phyloP scores from a whole-genome alignment of 768 basidiomycete species.

The Leccinum broughii region DNA sequence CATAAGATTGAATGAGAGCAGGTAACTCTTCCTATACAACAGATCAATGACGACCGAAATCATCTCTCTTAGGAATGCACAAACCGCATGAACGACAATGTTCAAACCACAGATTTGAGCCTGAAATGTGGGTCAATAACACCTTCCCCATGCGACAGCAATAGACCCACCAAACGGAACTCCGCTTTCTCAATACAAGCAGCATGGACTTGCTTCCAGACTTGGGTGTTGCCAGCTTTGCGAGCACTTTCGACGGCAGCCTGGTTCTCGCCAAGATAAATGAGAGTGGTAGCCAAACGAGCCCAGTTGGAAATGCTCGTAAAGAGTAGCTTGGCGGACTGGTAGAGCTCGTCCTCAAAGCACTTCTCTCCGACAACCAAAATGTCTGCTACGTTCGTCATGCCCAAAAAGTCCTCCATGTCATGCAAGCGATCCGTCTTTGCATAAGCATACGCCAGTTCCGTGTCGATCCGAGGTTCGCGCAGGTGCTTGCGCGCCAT shows the following conservation, averaged over 20 bases:
- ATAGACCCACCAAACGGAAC: conserved; percentile 73
- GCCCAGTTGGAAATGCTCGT: conserved; percentile 99
- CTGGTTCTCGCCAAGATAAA: conserved; percentile 98
- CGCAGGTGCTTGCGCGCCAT: conserved; percentile 98
- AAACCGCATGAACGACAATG: conserved; percentile 86
- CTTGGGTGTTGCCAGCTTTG: conserved; percentile 98
- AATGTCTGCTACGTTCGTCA: conserved; percentile 98
- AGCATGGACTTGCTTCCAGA: conserved; percentile 99
- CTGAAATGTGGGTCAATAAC: conserved; percentile 34
- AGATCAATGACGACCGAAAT: conserved; percentile 7
- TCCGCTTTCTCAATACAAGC: conserved; percentile 98
- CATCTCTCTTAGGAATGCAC: conserved; percentile 19
- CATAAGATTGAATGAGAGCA: conserved; percentile 78
- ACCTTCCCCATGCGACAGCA: neutral
- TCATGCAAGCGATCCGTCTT: conserved; percentile 97
- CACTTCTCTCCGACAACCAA: conserved; percentile 98
- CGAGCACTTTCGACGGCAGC: conserved; percentile 98
- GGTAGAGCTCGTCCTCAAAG: conserved; percentile 97
- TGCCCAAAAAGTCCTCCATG: conserved; percentile 98
- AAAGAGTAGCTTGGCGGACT: conserved; percentile 95
- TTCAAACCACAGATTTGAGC: conserved; percentile 99
- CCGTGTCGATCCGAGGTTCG: conserved; percentile 97
- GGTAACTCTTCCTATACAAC: conserved; percentile 68
- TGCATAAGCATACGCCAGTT: conserved; percentile 96
- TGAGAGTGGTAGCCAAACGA: conserved; percentile 93